These are phyloP conservation scores for Podaxis carcinomalis DNA, from an alignment of 768 basidiomycete genomes.

Conservation along the genomic window DNA sequence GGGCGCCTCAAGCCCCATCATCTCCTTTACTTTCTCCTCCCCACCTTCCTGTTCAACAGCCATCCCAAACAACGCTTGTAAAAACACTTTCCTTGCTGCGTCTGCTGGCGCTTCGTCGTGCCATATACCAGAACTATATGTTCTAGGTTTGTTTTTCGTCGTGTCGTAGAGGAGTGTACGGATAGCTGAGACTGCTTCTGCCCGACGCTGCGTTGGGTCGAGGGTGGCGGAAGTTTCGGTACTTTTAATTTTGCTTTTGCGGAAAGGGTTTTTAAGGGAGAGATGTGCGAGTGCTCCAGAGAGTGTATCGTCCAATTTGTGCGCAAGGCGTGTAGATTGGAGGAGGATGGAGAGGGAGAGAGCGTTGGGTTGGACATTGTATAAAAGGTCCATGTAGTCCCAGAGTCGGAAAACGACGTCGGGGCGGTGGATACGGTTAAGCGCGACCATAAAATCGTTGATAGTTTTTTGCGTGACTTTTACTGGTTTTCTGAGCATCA, in stretches of 20 bases:
- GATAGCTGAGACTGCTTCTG: slow-evolving; percentile 24
- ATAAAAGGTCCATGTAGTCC: slow-evolving; percentile 60
- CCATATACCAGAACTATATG: slow-evolving; percentile 41
- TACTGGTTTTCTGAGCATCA: slow-evolving; percentile 12
- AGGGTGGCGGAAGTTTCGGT: background rate
- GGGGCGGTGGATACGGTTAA: slow-evolving; percentile 51
- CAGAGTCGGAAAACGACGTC: slow-evolving; percentile 65
- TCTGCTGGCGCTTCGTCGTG: slow-evolving; percentile 38
- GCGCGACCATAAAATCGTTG: slow-evolving; percentile 24
- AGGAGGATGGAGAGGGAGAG: slow-evolving; percentile 58
- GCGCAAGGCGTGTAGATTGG: slow-evolving; percentile 51
- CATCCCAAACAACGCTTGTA: slow-evolving; percentile 52
- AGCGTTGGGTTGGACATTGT: slow-evolving; percentile 50
- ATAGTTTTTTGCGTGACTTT: slow-evolving; percentile 17
- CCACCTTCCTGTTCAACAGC: slow-evolving; percentile 19
- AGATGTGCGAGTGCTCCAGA: slow-evolving; percentile 46
- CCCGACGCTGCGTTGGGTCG: slow-evolving; percentile 9
- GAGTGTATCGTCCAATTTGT: slow-evolving; percentile 47
- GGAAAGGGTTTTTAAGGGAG: slow-evolving; percentile 32
- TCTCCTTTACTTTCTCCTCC: slow-evolving; percentile 23
- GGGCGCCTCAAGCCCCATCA: slow-evolving; percentile 22
- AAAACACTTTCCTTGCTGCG: slow-evolving; percentile 49
- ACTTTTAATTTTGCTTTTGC: slow-evolving; percentile 3
- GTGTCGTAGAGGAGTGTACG: slow-evolving; percentile 2
- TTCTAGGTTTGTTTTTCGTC: background rate